Base-by-base conservation (phyloP, 2,329 filamentous ascomycete species). In the Aspergillus ustus region DNA sequence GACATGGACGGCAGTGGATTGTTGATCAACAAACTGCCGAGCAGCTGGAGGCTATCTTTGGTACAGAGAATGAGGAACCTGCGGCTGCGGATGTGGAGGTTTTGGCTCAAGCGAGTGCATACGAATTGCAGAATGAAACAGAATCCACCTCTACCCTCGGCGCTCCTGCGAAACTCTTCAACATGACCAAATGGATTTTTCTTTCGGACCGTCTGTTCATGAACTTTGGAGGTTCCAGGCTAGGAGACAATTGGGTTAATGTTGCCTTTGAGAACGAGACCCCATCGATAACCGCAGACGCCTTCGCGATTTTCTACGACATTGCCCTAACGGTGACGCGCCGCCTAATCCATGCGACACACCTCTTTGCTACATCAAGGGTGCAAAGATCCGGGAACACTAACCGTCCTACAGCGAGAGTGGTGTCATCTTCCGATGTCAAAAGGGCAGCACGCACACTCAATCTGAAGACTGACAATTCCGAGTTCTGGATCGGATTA, bases 241-340 rank as follows among this genome's bases (percentile, higher is more conserved):
- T 82, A 13, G 85, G 87, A 57, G 83, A 86, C 59, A 93, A 91
- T 71, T 96, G 91, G 91, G 80, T 79, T 37, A 81, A 80, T 44
- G 69, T 91, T 7, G 82, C 84, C 20, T 82, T 84, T 29, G 73
- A 74, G 56, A 70, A 70, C 3, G 82, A 85, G 59, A 80, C 80
- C 3, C 93, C 93, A 0, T 87, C 89, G 0, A 85, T 97, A 22
- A 88, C 90, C 67, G 85, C 88, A 7, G 93, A 91, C 1, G 88
- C 91, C 0, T 83, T 96, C n/a, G 83, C 86, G 5, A 91, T 95
- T 67, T 89, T 97, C 49, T 84, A 93, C 69, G 85, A 85, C 8
- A 75, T 97, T 2, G 81, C 85, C 0, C 73, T 90, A 1, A 90
- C 85, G 57, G 67, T 95, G 15, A 93, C 91, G 0, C 86, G 85